Conservation (phyloP, 306 rosid genomes). For the Vachellia pachyceras region DNA sequence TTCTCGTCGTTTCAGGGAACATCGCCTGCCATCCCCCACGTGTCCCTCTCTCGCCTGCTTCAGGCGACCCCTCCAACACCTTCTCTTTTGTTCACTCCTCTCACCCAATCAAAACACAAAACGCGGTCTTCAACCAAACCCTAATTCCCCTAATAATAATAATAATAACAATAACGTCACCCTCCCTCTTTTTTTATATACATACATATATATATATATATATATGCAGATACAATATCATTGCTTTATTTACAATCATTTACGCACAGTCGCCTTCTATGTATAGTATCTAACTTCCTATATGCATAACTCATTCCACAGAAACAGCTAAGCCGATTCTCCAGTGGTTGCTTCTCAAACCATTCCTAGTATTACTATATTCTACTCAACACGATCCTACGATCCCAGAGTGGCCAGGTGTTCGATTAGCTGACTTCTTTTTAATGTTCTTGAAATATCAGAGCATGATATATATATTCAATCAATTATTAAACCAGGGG, state of each 20-base stretch:
- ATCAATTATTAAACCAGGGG: slow-evolving; percentile 23
- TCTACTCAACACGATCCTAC: not conserved
- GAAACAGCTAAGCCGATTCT: not conserved
- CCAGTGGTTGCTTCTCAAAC: slow-evolving; percentile 9
- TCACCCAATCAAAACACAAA: not conserved
- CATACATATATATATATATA: too few relatives aligned
- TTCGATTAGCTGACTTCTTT: not conserved
- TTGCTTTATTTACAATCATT: not conserved
- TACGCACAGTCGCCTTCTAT: not conserved
- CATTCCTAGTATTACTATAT: not conserved
- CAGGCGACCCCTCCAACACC: not conserved
- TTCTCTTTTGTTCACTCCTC: not conserved
- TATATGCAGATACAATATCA: too few relatives aligned
- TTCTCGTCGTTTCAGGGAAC: slow-evolving; percentile 29
- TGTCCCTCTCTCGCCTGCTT: not conserved
- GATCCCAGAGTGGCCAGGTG: slow-evolving; percentile 37
- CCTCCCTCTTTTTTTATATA: not conserved
- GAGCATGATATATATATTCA: not conserved
- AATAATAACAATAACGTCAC: too few relatives aligned
- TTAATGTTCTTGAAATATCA: not conserved
- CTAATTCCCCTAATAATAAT: not conserved
- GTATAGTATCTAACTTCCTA: not conserved
- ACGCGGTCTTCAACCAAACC: not conserved
- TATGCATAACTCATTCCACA: not conserved
- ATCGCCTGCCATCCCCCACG: not conserved